Base-by-base conservation (phyloP, 2,329 filamentous ascomycete species). In the Tolypocladium nubicola region DNA sequence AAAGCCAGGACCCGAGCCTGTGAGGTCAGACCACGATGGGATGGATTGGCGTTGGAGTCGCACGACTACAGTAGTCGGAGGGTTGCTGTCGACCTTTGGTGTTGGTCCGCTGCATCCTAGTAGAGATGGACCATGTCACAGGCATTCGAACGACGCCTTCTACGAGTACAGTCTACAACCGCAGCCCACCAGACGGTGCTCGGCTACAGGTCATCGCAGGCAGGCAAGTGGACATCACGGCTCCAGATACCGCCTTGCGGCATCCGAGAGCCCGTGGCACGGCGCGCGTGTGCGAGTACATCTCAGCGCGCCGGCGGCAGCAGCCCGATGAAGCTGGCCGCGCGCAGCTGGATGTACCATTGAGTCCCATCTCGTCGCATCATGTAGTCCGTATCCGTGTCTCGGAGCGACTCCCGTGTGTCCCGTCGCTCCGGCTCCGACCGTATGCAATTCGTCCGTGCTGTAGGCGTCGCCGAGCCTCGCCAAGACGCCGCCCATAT, bases 221-320 rank as follows among this genome's bases (percentile, higher is more conserved):
- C 43, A 2, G 14, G 49, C 30, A 33, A 33, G 35, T 37, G 49
- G 2, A 52, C 49, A 23, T 52, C 9, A 52, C 10, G 37, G 41
- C 21, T 13, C 13, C n/a, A 40, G 11, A n/a, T 38, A 40, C 55
- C 55, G 55, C 55, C 55, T 57, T 57, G 55, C 55, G 55, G 50
- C 47, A 37, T 37, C 50, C 37, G 11, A n/a, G 26, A 35, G 45
- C 14, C 26, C 30, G n/a, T n/a, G 40, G 39, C 50, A 40, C 39
- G n/a, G 11, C 41, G 21, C 30, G 38, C 39, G 39, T 30, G 50
- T 23, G 45, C 47, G 38, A 56, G 50, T 53, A 49, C 56, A 23
- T 57, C 40, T 57, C 56, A 37, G 40, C 50, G 41, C 14, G 33
- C 52, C 54, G 23, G 47, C 55, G 14, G 26, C 45, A 26, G 21